Evolutionary conservation across 2,329 filamentous ascomycete species (phyloP).

Genomic region (Aspergillus aculeatinus): DNA sequence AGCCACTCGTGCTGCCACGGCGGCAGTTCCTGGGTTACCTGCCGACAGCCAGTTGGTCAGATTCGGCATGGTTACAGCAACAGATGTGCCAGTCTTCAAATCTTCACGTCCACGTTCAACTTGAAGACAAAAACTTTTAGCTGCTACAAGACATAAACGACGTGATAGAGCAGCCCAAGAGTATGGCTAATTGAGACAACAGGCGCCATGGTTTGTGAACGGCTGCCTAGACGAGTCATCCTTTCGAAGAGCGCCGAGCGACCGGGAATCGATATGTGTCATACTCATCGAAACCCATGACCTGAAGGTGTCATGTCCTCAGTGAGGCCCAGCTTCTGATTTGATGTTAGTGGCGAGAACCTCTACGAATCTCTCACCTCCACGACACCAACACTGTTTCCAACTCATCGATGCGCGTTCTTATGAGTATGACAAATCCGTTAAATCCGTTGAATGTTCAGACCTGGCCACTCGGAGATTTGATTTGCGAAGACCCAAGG

Average conservation of each 20-base stretch:
- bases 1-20: not conserved
- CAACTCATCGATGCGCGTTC: not conserved
- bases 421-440: not conserved
- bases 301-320: not conserved
- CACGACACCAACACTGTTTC: not conserved
- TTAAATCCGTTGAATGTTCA: not conserved
- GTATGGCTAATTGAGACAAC: constrained; percentile 5
- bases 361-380: not conserved
- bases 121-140: not conserved
- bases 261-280: not conserved
- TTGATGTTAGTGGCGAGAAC: not conserved
- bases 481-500: not conserved
- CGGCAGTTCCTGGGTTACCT: not conserved
- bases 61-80: not conserved
- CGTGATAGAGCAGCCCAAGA: constrained; percentile 3
- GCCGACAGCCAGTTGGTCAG: not conserved
- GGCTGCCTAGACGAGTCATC: constrained; percentile 9
- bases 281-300: not conserved
- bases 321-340: not conserved
- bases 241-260: not conserved
- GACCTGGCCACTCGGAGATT: not conserved
- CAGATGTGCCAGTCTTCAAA: not conserved
- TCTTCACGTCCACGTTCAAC: not conserved
- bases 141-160: constrained; percentile 1
- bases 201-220: constrained; percentile 18